phyloP scores from a whole-genome alignment of 495 filamentous ascomycete species.

The Penicillium soppii region DNA sequence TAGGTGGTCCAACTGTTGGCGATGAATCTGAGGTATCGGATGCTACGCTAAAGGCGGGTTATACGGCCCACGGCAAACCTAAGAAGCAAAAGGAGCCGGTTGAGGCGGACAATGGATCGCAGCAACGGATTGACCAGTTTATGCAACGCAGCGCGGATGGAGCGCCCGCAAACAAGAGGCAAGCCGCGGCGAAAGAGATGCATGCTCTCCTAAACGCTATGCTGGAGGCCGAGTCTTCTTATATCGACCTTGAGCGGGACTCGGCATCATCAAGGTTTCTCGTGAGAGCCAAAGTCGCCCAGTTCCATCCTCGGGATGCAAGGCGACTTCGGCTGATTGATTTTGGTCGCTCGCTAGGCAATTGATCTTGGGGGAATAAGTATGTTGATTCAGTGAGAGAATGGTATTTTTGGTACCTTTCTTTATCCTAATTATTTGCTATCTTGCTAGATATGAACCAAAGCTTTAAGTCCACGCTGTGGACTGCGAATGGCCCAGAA shows the following conservation, averaged over 20 bases:
- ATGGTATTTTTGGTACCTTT: conserved; percentile 18
- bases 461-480: not conserved
- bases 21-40: conserved; percentile 65
- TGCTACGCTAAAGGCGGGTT: conserved; percentile 62
- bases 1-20: conserved; percentile 83
- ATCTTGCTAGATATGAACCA: conserved; percentile 2
- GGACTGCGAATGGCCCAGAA: not conserved
- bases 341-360: conserved; percentile 76
- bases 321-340: conserved; percentile 73
- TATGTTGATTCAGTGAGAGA: conserved; percentile 1
- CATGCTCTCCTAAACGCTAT: conserved; percentile 63
- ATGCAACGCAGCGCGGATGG: conserved; percentile 50
- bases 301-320: conserved; percentile 84
- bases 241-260: conserved; percentile 69
- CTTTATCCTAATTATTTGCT: conserved; percentile 13
- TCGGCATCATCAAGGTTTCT: conserved; percentile 82
- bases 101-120: conserved; percentile 47
- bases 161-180: conserved; percentile 52
- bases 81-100: conserved; percentile 56
- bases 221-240: conserved; percentile 61
- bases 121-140: conserved; percentile 74
- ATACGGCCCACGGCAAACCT: conserved; percentile 67
- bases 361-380: conserved; percentile 39
- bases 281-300: conserved; percentile 78
- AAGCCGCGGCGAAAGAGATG: conserved; percentile 65